These are phyloP conservation scores for Aspergillus proliferans DNA, from an alignment of 2,329 filamentous ascomycete species.

Conservation along the genomic window DNA sequence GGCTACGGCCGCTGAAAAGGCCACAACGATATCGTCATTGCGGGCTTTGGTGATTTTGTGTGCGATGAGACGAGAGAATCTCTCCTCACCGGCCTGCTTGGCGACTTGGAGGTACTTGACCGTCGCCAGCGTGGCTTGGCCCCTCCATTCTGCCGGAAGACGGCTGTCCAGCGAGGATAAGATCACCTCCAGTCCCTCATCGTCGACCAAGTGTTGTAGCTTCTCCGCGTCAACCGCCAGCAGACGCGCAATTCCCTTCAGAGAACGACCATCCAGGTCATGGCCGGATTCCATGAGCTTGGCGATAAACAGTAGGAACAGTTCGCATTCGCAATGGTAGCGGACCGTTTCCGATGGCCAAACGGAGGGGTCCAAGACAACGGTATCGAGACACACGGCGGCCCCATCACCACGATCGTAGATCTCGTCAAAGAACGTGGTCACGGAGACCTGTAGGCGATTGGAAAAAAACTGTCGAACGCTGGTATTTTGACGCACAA, in stretches of 20 bases:
- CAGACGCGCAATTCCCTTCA: constrained; percentile 55
- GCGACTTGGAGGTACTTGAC: constrained; percentile 78
- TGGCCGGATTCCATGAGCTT: constrained; percentile 86
- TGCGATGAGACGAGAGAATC: constrained; percentile 69
- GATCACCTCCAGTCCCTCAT: constrained; percentile 74
- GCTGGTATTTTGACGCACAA: constrained; percentile 38
- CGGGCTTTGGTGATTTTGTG: constrained; percentile 65
- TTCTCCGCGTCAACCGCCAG: constrained; percentile 50
- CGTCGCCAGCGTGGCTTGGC: constrained; percentile 73
- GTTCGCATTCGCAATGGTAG: constrained; percentile 40
- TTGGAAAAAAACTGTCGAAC: constrained; percentile 40
- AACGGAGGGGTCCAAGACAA: constrained; percentile 40
- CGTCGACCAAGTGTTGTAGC: constrained; percentile 50
- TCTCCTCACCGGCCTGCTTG: constrained; percentile 61
- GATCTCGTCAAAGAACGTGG: constrained; percentile 44
- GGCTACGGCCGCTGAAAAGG: constrained; percentile 84
- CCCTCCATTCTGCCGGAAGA: constrained; percentile 64
- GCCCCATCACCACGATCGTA: constrained; percentile 44
- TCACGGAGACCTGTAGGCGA: constrained; percentile 39
- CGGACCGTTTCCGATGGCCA: constrained; percentile 41
- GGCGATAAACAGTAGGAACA: constrained; percentile 65
- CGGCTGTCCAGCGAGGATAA: constrained; percentile 82
- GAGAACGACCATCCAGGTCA: constrained; percentile 58
- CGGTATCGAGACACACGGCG: constrained; percentile 41
- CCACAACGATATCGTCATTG: constrained; percentile 81